Conservation (phyloP, 345 rosid species). For the Sapria himalayana region DNA sequence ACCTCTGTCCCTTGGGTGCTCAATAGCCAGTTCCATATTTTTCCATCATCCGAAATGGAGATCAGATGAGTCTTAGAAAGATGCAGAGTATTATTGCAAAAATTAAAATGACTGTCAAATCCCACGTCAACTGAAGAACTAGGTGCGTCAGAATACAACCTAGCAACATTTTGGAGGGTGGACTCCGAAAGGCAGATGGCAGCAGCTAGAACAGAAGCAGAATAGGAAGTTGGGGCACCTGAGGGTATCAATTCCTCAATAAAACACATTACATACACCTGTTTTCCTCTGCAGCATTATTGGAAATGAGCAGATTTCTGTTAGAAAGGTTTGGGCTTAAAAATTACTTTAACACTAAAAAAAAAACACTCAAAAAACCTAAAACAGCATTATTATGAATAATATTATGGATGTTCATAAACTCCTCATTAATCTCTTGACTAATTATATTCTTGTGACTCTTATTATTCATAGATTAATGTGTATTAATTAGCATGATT, state of each 20-base stretch:
- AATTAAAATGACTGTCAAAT: constrained; percentile 75
- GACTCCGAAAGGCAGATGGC: constrained; percentile 54
- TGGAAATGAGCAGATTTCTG: constrained; percentile 12
- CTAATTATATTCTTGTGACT: no score
- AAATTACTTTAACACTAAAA: not conserved
- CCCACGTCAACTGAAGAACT: constrained; percentile 25
- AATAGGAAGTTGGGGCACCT: constrained; percentile 53
- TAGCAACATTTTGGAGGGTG: constrained; percentile 55
- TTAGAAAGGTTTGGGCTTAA: no score
- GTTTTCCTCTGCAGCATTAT: constrained; percentile 55
- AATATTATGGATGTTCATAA: no score
- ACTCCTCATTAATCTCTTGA: no score
- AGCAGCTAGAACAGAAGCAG: constrained; percentile 54
- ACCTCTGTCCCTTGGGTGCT: constrained; percentile 56
- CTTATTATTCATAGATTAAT: no score
- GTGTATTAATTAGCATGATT: no score
- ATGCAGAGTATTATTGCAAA: constrained; percentile 48
- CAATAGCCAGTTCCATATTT: constrained; percentile 85
- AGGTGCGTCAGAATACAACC: constrained; percentile 35
- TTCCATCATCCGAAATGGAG: constrained; percentile 89
- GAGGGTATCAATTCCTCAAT: constrained; percentile 89
- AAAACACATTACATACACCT: constrained; percentile 54
- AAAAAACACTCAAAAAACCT: no score
- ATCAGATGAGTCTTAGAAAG: constrained; percentile 48
- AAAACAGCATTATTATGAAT: no score